Evolutionary conservation across 108 stramenopile species (phyloP).

Genomic region (Fragilaria radians): DNA sequence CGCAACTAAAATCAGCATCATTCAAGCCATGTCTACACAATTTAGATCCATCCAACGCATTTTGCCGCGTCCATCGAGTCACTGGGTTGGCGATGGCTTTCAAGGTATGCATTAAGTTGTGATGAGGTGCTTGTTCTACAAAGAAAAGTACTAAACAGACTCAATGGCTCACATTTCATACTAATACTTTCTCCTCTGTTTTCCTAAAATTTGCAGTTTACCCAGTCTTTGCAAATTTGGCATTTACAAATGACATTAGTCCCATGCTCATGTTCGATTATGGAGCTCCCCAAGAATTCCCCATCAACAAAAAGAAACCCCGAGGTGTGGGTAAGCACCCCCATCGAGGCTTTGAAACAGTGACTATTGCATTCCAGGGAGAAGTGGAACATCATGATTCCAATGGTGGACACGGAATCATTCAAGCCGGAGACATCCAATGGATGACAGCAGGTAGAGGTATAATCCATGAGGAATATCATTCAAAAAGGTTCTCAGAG

Average conservation of each 20-base stretch:
- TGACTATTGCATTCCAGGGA: conserved; percentile 88
- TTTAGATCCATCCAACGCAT: conserved; percentile 30
- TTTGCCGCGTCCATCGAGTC: conserved; percentile 34
- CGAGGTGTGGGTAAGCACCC: conserved; percentile 82
- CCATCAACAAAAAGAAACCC: conserved; percentile 21
- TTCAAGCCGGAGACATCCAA: conserved; percentile 80
- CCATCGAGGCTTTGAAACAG: conserved; percentile 84
- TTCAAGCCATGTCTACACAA: conserved; percentile 10
- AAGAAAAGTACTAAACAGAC: background rate
- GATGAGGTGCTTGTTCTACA: background rate
- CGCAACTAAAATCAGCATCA: conserved; percentile 1
- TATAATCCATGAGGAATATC: conserved; percentile 88
- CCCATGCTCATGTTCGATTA: conserved; percentile 89
- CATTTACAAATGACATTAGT: conserved; percentile 66
- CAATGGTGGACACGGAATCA: conserved; percentile 63
- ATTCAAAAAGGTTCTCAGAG: conserved; percentile 48
- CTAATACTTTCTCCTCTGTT: background rate
- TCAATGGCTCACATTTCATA: background rate
- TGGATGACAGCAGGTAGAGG: conserved; percentile 96
- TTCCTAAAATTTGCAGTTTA: conserved; percentile 19
- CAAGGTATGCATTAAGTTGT: conserved; percentile 1
- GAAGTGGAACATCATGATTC: conserved; percentile 86
- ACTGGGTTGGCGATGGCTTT: conserved; percentile 86
- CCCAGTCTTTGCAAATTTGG: conserved; percentile 77
- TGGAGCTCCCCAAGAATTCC: conserved; percentile 59